A percentile compares a stretch with the other conserved stretches of the same genome.
Conservation (phyloP, 805 yeast species). For the Candida nitratophila region DNA sequence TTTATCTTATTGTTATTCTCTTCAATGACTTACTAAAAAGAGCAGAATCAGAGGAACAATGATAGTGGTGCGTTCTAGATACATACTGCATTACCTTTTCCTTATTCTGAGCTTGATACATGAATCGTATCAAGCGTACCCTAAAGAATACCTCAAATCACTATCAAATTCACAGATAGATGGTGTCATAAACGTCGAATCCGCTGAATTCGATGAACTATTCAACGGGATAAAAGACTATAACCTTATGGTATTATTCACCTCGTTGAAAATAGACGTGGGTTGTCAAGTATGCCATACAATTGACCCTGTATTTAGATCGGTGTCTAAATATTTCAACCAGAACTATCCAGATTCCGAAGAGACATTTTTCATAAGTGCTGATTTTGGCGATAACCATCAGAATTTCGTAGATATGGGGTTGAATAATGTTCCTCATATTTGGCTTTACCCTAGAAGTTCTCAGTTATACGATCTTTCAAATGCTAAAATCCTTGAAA, state of each 20-base stretch:
- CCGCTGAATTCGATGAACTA: slow-evolving; percentile 29
- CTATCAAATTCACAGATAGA: slow-evolving; percentile 12
- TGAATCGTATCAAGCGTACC: slow-evolving; percentile 6
- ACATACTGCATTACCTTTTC: neutral
- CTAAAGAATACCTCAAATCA: slow-evolving; percentile 10
- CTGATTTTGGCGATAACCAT: slow-evolving; percentile 43
- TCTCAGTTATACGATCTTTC: slow-evolving; percentile 24
- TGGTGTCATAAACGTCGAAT: slow-evolving; percentile 34
- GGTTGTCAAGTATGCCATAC: slow-evolving; percentile 42
- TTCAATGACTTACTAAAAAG: too few relatives aligned
- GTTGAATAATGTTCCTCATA: slow-evolving; percentile 50
- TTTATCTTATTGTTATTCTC: too few relatives aligned
- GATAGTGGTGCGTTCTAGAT: too few relatives aligned
- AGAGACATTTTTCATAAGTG: slow-evolving; percentile 38
- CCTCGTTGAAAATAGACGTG: slow-evolving; percentile 31
- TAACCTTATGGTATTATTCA: slow-evolving; percentile 43
- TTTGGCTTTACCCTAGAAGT: slow-evolving; percentile 52
- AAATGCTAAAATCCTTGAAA: slow-evolving; percentile 6
- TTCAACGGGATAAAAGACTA: slow-evolving; percentile 45
- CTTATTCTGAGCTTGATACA: neutral
- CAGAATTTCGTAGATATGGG: slow-evolving; percentile 33
- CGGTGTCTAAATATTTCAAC: slow-evolving; percentile 37
- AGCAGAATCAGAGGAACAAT: too few relatives aligned
- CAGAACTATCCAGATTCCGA: slow-evolving; percentile 34
- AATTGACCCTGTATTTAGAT: slow-evolving; percentile 32